Evolutionary conservation across 371 early-diverging fungal genomes (phyloP).

Genomic region (Mortierella sp.): DNA sequence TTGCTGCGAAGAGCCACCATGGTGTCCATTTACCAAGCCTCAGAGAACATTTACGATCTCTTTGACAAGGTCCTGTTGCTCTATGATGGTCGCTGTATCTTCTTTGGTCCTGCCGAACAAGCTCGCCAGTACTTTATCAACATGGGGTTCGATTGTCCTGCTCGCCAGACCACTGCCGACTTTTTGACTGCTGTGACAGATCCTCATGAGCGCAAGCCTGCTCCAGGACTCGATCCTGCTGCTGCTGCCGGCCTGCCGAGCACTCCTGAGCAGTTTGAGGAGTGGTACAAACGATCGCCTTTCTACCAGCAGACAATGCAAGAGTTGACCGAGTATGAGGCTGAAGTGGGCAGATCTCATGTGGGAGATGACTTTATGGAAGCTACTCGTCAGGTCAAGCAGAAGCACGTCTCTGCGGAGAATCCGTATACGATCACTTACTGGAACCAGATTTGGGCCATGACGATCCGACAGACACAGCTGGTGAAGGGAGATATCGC

Average conservation of each 20-base stretch:
- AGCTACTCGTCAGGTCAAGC: slow-evolving; percentile 63
- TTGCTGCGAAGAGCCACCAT: slow-evolving; percentile 70
- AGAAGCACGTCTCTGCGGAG: slow-evolving; percentile 61
- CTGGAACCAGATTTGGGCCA: slow-evolving; percentile 66
- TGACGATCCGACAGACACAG: slow-evolving; percentile 71
- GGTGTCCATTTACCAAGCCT: slow-evolving; percentile 75
- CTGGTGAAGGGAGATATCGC: slow-evolving; percentile 61
- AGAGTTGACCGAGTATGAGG: slow-evolving; percentile 57
- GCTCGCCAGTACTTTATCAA: slow-evolving; percentile 75
- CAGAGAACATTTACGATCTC: slow-evolving; percentile 77
- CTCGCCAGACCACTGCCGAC: slow-evolving; percentile 80
- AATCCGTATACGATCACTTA: slow-evolving; percentile 73
- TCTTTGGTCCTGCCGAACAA: slow-evolving; percentile 74
- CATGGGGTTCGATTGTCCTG: slow-evolving; percentile 74
- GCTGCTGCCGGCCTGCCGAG: slow-evolving; percentile 54
- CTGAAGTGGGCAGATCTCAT: slow-evolving; percentile 30
- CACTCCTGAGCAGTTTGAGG: slow-evolving; percentile 60
- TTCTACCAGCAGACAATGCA: slow-evolving; percentile 53
- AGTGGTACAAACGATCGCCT: slow-evolving; percentile 53
- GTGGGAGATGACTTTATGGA: slow-evolving; percentile 61
- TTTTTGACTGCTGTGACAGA: slow-evolving; percentile 80
- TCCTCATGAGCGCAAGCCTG: slow-evolving; percentile 66
- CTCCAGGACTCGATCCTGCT: slow-evolving; percentile 59
- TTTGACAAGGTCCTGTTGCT: slow-evolving; percentile 81
- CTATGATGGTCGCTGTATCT: slow-evolving; percentile 77